Base-by-base conservation (phyloP, 2,329 filamentous ascomycete species). In the Fusarium decemcellulare region DNA sequence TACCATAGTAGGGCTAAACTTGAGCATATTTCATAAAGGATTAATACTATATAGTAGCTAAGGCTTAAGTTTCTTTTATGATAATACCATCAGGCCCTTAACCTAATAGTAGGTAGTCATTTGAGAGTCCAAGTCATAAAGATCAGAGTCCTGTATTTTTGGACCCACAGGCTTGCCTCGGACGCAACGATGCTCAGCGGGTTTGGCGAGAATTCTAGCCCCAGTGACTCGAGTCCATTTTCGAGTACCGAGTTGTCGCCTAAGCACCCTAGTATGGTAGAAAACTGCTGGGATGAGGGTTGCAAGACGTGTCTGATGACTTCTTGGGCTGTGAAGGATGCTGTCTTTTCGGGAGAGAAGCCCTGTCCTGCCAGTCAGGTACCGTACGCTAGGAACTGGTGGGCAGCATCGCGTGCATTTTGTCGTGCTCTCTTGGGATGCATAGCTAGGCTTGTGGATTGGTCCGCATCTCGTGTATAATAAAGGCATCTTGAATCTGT, bases 401-500 rank as follows among this genome's bases (percentile, higher is more conserved):
- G 69, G 65, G 56, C 54, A 51, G 57, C 37, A 70, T 68, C 47
- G 47, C 67, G 37, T 61, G 62, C 57, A 62, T 61, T 60, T 59
- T 55, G 50, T 59, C 42, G 47, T 61, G 42, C 55, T 60, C 18
- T 48, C 58, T 65, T 59, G 60, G 27, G 48, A 47, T 58, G 57
- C 27, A 53, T 40, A 50, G 43, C 40, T 43, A 61, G 32, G 34
- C 43, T 40, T 65, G 58, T 32, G 62, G 48, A 75, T 75, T 72
- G 73, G 71, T 39, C 62, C 63, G 68, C 63, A 57, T 66, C 63
- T 50, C 40, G 52, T 68, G 65, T 59, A 72, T 54, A 61, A 68
- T 40, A 63, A 63, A 39, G 40, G 56, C 62, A 63, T 71, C 63
- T 68, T 51, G 66, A 65, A 71, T 72, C 62, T 70, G 61, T 72